A percentile compares a stretch with the other conserved stretches of the same genome.
These are phyloP conservation scores for Bifiguratus adelaidae DNA, from an alignment of 192 early-diverging fungal species.

Conservation along the genomic window DNA sequence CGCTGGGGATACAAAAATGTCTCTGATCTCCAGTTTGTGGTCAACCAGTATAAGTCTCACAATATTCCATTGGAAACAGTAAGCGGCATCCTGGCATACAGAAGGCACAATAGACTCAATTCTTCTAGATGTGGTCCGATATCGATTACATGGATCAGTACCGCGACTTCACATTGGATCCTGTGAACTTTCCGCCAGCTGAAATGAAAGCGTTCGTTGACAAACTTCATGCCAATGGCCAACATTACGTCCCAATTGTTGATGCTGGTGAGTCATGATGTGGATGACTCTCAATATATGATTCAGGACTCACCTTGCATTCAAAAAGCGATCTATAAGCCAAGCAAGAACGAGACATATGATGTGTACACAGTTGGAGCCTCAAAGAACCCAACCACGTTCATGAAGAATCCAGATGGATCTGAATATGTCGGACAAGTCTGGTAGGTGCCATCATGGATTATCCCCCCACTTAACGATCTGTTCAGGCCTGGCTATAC, in stretches of 20 bases:
- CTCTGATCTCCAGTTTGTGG: constrained; percentile 36
- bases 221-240: constrained; percentile 28
- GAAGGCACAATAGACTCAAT: no score
- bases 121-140: constrained; percentile 58
- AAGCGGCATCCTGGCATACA: no score
- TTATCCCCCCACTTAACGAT: background rate
- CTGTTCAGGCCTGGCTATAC: constrained; percentile 42
- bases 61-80: constrained; percentile 49
- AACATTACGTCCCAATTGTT: constrained; percentile 46
- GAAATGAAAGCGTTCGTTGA: constrained; percentile 34
- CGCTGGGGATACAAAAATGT: constrained; percentile 47
- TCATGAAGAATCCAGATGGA: constrained; percentile 46
- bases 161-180: constrained; percentile 51
- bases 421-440: constrained; percentile 41
- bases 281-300: no score
- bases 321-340: no score
- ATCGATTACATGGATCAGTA: constrained; percentile 59
- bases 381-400: no score
- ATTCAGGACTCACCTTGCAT: no score
- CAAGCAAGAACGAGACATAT: no score
- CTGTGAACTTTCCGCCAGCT: constrained; percentile 34
- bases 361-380: no score
- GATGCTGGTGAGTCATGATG: constrained; percentile 49
- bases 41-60: constrained; percentile 37
- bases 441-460: constrained; percentile 16